A percentile compares a stretch with the other conserved stretches of the same genome.
Evolutionary conservation across 176 grass and related monocot genomes (phyloP).

Genomic region (Typha latifolia): DNA sequence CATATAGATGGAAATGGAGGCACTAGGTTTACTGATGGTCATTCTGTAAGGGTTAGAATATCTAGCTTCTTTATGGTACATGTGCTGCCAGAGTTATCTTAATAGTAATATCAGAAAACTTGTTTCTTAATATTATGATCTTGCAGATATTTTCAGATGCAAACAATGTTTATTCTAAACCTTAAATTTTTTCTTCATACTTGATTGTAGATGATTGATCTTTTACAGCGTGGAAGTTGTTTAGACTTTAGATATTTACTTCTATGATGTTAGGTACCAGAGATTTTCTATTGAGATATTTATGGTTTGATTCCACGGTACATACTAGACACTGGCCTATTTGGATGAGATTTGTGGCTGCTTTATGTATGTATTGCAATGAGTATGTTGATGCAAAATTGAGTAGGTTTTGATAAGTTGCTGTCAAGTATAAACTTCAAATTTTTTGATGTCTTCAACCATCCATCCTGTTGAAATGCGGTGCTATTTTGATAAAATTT

Average conservation of each 20-base stretch:
- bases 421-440: background rate
- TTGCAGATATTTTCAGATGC: background rate
- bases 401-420: background rate
- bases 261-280: background rate
- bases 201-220: background rate
- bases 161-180: background rate
- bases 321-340: background rate
- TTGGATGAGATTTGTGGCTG: background rate
- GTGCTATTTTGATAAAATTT: background rate
- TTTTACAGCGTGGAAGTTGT: background rate
- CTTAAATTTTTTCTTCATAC: background rate
- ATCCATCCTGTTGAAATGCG: background rate
- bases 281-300: background rate
- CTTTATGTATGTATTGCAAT: background rate
- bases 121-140: too few relatives aligned
- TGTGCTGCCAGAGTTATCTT: conserved; percentile 11
- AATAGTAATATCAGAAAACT: background rate
- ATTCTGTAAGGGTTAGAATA: conserved; percentile 12
- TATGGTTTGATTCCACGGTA: background rate
- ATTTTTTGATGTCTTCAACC: background rate
- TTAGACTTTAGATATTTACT: background rate
- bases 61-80: conserved; percentile 25
- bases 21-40: conserved; percentile 20
- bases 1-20: conserved; percentile 16
- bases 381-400: background rate